A percentile compares a stretch with the other conserved stretches of the same genome.
Conservation (phyloP, 2,329 filamentous ascomycete species). For the Periglandula ipomoeae region DNA sequence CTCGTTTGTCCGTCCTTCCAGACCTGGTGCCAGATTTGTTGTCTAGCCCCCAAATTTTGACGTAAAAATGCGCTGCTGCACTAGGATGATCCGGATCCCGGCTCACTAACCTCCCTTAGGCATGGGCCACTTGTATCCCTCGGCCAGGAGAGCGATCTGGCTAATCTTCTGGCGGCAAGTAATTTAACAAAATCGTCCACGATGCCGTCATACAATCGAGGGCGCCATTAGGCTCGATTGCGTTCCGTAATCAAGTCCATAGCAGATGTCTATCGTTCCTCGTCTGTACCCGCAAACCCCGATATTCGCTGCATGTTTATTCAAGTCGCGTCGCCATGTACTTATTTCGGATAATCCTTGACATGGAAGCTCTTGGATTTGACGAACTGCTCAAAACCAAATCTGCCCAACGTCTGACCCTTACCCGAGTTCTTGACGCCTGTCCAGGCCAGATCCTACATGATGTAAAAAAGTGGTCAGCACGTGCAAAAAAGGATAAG, state of each 20-base stretch:
- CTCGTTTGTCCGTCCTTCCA: neutral
- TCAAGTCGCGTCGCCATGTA: too few relatives aligned
- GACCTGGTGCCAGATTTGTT: neutral
- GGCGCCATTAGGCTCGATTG: neutral
- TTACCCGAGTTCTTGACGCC: slow-evolving; percentile 97
- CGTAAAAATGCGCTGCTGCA: neutral
- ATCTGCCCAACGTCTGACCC: slow-evolving; percentile 79
- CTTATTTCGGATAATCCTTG: slow-evolving; percentile 65
- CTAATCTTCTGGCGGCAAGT: slow-evolving; percentile 10
- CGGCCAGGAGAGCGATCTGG: slow-evolving; percentile 11
- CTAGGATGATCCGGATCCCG: neutral
- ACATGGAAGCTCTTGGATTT: slow-evolving; percentile 94
- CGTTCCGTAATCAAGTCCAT: too few relatives aligned
- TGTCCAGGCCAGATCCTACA: slow-evolving; percentile 84
- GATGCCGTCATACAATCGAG: neutral
- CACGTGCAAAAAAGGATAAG: neutral
- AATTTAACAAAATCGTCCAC: neutral
- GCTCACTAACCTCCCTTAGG: neutral
- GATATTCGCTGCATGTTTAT: neutral
- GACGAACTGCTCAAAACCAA: slow-evolving; percentile 91
- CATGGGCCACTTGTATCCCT: neutral
- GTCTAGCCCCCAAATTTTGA: neutral
- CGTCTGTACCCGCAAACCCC: neutral
- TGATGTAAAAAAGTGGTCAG: slow-evolving; percentile 3
- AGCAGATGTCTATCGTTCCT: too few relatives aligned